Evolutionary conservation across 768 basidiomycete species (phyloP), one percentile per base, ranked within the genome.

Genomic region (Boletus tomentosulus): DNA sequence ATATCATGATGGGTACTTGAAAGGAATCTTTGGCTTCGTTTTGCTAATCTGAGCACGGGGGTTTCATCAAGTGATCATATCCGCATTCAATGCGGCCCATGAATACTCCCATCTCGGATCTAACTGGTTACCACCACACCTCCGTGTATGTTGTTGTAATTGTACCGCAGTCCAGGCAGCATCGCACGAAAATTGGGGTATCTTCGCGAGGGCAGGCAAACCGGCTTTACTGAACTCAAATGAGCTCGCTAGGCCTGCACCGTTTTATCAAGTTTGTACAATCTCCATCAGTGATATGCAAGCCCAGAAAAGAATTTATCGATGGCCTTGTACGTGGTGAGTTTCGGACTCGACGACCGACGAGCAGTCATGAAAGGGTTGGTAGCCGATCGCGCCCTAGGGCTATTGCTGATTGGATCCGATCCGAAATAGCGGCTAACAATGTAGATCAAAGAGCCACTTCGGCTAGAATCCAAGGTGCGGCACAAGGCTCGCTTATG

Each of bases 111-210:
- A 43, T 34, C n/a, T 42, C 12, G 24, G 25, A 25, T 54, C 33
- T 5, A 5, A 15, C 11, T 25, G 27, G 46, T 55, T 28, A 11
- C n/a, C 45, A 52, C 27, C 53, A 37, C 15, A 34, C 19, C 27
- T 27, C 60, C 61, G 43, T 12, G n/a, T 38, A 53, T 6, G 49
- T 7, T 33, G 35, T 48, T 11, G 47, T 42, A 51, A 27, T 35
- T 9, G 19, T 27, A 48, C 27, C 58, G 59, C 62, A 58, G 56
- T 66, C 46, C 15, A 64, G 62, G n/a, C 22, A 4, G 6, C 22
- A 37, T 22, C 62, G 64, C 62, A 19, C 4, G 49, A 53, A n/a
- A 42, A 8, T 27, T 15, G 22, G 31, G 34, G 46, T 24, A 15
- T 25, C 46, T 35, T 42, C 49, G 28, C 25, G 30, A 15, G 12